Base-by-base conservation (phyloP, 257 asterid genomes). In the Fraxinus cuspidata region DNA sequence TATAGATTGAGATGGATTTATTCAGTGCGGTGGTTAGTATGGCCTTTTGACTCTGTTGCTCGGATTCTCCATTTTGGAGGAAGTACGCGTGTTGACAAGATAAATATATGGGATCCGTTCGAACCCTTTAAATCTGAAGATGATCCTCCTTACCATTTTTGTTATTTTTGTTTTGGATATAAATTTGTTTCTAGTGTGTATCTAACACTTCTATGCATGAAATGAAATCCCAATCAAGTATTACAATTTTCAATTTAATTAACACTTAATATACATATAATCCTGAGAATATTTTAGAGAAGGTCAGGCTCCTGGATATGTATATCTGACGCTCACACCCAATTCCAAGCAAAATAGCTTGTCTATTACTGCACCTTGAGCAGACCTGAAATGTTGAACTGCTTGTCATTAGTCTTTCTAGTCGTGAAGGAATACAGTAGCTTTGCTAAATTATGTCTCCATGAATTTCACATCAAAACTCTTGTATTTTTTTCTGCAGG, bases 401-500 rank as follows among this genome's bases (percentile, higher is more conserved):
- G 60, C 76, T 70, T 53, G 21, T 69, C 70, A 25, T 49, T 67
- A n/a, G 21, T 73, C 21, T 47, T 58, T 7, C 66, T 58, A 3
- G 66, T 58, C 69, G 44, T 16, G 69, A 72, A 4, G 60, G 78
- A 81, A 79, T 42, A 23, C 69, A 53, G 53, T 72, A 29, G 51
- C 74, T 63, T 76, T 35, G 56, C 67, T 74, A 49, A 51, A 72
- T 56, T 64, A n/a, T 72, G 35, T 51, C 64, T 16, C 28, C 66
- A 58, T 78, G 71, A 58, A 72, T 84, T 76, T 79, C 78, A 63
- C 74, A 44, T 80, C 65, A 77, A 15, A 2, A 28, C 65, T 75
- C 69, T 69, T 84, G 78, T 38, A 51, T 82, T 83, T 71, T 69
- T 73, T 67, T 16, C 74, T 83, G 80, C 91, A 92, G 99, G 89